These are phyloP conservation scores for Rosa lucieae DNA, from an alignment of 306 rosid species.

Conservation along the genomic window DNA sequence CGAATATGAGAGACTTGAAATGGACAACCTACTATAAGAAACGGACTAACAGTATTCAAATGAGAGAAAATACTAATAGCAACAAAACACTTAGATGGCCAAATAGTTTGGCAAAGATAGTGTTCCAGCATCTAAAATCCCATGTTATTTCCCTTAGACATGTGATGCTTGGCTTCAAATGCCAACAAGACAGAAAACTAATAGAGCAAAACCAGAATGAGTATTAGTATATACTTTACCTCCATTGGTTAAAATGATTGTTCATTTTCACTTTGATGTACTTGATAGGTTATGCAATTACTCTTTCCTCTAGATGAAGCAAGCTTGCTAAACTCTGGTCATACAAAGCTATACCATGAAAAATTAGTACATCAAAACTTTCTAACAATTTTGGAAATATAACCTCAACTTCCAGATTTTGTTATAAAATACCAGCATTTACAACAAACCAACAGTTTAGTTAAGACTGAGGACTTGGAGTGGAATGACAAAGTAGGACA, in stretches of 20 bases:
- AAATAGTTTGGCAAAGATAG: too few species aligned
- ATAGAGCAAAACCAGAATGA: neutral
- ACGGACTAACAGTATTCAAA: too few species aligned
- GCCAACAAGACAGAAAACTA: neutral
- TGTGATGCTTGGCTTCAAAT: neutral
- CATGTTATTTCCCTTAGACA: neutral
- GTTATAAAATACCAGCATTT: too few species aligned
- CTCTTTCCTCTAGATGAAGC: neutral
- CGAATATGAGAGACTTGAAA: too few species aligned
- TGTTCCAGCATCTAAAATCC: too few species aligned
- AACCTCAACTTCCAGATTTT: neutral
- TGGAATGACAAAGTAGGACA: neutral
- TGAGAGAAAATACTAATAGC: too few species aligned
- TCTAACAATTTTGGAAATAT: too few species aligned
- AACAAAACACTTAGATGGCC: too few species aligned
- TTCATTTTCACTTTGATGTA: neutral
- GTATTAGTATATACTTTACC: neutral
- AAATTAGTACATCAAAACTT: neutral
- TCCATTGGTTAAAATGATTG: neutral
- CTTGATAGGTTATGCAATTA: too few species aligned
- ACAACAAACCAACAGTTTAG: neutral
- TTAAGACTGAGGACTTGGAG: neutral
- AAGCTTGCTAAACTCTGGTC: neutral
- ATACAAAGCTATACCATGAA: neutral
- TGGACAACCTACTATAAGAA: too few species aligned